Conservation (phyloP, 495 filamentous ascomycete species). For the Diplogelasinospora grovesii region DNA sequence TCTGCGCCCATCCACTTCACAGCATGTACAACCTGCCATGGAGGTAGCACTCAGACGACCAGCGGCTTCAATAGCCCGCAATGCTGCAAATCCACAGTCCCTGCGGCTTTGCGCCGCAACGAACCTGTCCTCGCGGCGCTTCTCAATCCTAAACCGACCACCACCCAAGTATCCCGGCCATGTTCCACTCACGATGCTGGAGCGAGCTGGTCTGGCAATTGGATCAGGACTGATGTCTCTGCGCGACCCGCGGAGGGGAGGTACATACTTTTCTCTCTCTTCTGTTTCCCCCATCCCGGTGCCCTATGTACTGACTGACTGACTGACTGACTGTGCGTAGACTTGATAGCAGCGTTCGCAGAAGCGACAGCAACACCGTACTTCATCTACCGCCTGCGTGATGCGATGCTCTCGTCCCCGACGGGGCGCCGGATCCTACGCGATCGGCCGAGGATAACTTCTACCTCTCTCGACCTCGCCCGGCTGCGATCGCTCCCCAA, state of each 20-base stretch:
- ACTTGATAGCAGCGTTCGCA: constrained; percentile 88
- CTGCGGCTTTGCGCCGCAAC: constrained; percentile 1
- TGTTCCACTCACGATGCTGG: constrained; percentile 74
- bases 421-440: constrained; percentile 89
- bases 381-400: constrained; percentile 87
- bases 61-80: constrained; percentile 14
- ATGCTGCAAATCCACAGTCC: too few species aligned
- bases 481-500: constrained; percentile 63
- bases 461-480: constrained; percentile 61
- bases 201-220: constrained; percentile 69
- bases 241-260: constrained; percentile 70
- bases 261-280: constrained; percentile 26
- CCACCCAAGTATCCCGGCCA: constrained; percentile 84
- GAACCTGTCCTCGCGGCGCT: constrained; percentile 28
- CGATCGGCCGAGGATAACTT: constrained; percentile 83
- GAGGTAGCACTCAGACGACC: constrained; percentile 21
- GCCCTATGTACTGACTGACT: constrained; percentile 1
- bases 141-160: constrained; percentile 76
- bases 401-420: constrained; percentile 77
- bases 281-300: background rate
- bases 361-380: constrained; percentile 92
- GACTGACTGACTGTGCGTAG: constrained; percentile 34
- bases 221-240: constrained; percentile 79
- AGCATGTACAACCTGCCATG: constrained; percentile 22
- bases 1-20: too few species aligned